Base-by-base conservation (phyloP, 75 land plant genomes). In the Picea glauca region DNA sequence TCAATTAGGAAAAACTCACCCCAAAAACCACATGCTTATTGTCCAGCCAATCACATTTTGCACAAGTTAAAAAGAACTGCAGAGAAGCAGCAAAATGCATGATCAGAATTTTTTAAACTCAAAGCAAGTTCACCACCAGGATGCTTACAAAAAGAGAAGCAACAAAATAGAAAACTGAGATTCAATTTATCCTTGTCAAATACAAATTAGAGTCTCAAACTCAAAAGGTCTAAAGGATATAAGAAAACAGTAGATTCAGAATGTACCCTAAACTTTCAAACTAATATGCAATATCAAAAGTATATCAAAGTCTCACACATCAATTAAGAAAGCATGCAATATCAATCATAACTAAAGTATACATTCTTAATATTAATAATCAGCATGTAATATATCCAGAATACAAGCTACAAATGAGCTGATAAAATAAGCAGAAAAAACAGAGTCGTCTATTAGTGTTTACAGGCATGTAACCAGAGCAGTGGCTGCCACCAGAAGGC, bases 11-110 rank as follows among this genome's bases (percentile, higher is more conserved):
- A 26, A 64, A 26, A 64, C 85, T 80, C 83, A 92, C 94, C 88
- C 94, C 94, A 85, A 92, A 92, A 23, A 92, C 93, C 26, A 92
- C 91, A 76, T 92, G 94, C 79, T 92, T 90, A 77, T 90, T 92
- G 88, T 92, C 94, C 17, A 92, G 83, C 94, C 94, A 92, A 54
- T 92, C 94, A 38, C 94, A 92, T 63, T 92, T 92, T 57, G 91
- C 83, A 76, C 93, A 90, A n/a, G 94, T 92, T 46, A 92, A 79
- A 77, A 92, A 92, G 72, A 92, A 92, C 94, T 92, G 89, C 81
- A 84, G n/a, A 62, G 7, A 20, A 65, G 74, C 65, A 61, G 32
- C 13, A 33, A 61, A 67, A 31, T 73, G 46, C 56, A 77, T 32
- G 15, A 38, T 21, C 12, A 35, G 32, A 31, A 35, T 20, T 18